Evolutionary conservation across 1,139 yeast species (phyloP), one percentile per base, ranked within the genome.

Genomic region (Candida sojae): DNA sequence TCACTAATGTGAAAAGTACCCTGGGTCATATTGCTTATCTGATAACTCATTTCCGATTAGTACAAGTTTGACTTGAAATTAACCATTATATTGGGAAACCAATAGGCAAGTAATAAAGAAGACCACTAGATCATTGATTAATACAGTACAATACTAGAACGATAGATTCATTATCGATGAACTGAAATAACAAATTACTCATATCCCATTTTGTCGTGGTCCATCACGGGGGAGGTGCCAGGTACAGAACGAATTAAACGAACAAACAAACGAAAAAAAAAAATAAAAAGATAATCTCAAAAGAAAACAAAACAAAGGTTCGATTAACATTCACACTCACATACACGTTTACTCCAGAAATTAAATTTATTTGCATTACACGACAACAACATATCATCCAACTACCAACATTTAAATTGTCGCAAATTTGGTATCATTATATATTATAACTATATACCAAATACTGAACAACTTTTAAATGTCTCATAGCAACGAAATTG

Each of bases 401-500:
- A 33, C 25, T 17, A 34, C 23, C 36, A 33, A 34, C 37, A 9
- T 13, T 25, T 6, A 35, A 39, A 39, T 39, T 39, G 13, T 32
- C 30, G 42, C 42, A 39, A 39, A 30, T 30, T 39, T 9, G 21
- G 2, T 17, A 17, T 17, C 21, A 17, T 17, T 17, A 17, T 17
- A 17, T 17, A 2, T 17, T 17, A 17, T 17, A 17, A 5, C 21
- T 17, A 17, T 12, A 12, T 9, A 12, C 10, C 21, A 6, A 5
- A 7, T 5, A 4, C 36, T 11, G n/a, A 21, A 33, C 36, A 8
- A 33, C 13, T 8, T 17, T 13, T 21, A 11, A 39, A 39, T 41
- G 43, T 25, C 39, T 31, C 39, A 26, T 39, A 42, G 35, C 13
- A 49, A 54, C 41, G 62, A 60, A 17, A 55, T 60, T 23, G 54